Evolutionary conservation across 2,329 filamentous ascomycete species (phyloP).

Genomic region (Xylaria sp.): DNA sequence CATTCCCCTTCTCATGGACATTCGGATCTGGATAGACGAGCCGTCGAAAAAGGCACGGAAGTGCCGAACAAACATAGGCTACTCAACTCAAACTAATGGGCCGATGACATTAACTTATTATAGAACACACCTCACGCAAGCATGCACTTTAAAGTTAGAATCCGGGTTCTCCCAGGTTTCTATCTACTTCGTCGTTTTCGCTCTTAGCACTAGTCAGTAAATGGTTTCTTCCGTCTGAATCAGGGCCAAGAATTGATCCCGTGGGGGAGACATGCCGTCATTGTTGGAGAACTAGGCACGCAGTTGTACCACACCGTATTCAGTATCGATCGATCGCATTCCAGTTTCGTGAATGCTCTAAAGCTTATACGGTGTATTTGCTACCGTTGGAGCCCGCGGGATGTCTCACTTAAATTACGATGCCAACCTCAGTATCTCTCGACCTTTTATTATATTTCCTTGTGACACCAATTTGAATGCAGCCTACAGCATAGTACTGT

Average conservation of each 20-base stretch:
- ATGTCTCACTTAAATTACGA: constrained; percentile 3
- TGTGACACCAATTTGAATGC: not conserved
- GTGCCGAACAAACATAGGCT: not conserved
- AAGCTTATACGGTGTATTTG: not conserved
- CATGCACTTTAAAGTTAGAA: not conserved
- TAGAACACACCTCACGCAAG: not conserved
- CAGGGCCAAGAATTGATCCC: constrained; percentile 21
- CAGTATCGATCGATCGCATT: constrained; percentile 17
- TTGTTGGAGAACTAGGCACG: constrained; percentile 23
- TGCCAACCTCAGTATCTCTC: not conserved
- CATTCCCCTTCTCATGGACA: not conserved
- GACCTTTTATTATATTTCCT: not conserved
- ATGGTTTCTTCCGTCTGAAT: constrained; percentile 5
- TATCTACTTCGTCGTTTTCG: not conserved
- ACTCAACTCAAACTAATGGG: not conserved
- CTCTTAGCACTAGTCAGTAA: not conserved
- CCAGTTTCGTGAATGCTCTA: not conserved
- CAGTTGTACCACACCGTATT: constrained; percentile 16
- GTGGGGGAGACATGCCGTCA: constrained; percentile 31
- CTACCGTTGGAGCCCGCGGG: not conserved
- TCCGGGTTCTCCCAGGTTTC: not conserved
- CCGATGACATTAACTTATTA: not conserved
- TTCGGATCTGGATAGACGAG: not conserved
- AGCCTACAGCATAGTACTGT: not conserved
- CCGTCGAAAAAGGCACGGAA: not conserved